phyloP scores from a whole-genome alignment of 305 asterid genomes.

The Plantago lanceolata region DNA sequence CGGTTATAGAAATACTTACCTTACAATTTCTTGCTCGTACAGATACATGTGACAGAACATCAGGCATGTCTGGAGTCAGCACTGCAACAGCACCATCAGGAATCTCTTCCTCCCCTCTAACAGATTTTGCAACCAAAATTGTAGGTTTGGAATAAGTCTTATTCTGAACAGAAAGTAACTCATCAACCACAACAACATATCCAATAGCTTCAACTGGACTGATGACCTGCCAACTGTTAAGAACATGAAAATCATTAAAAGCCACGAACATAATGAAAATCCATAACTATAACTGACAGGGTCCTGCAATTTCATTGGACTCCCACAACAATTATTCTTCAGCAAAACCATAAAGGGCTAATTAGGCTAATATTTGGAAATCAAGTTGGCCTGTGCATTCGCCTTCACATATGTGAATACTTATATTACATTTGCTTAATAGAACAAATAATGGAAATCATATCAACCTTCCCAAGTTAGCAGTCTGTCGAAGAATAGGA shows the following conservation, averaged over 20 bases:
- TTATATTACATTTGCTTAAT: not conserved
- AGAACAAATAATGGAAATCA: not conserved
- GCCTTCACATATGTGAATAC: slow-evolving; percentile 19
- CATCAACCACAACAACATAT: slow-evolving; percentile 86
- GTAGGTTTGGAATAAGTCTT: slow-evolving; percentile 73
- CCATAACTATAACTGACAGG: slow-evolving; percentile 14
- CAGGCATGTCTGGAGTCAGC: slow-evolving; percentile 98
- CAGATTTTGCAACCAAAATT: slow-evolving; percentile 86
- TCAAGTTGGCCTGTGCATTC: slow-evolving; percentile 10
- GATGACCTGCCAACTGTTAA: slow-evolving; percentile 96
- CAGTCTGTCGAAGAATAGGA: slow-evolving; percentile 89
- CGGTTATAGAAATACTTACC: slow-evolving; percentile 42
- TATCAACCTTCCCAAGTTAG: slow-evolving; percentile 87
- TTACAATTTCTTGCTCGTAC: slow-evolving; percentile 97
- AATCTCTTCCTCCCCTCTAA: slow-evolving; percentile 96
- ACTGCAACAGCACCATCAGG: slow-evolving; percentile 96
- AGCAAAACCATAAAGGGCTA: no score
- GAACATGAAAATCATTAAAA: slow-evolving; percentile 24
- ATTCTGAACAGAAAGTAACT: slow-evolving; percentile 88
- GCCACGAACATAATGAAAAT: slow-evolving; percentile 18
- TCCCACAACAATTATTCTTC: no score
- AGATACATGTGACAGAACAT: slow-evolving; percentile 97
- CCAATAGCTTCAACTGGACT: slow-evolving; percentile 96
- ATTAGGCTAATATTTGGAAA: not conserved
- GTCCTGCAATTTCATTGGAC: not conserved